Conservation (phyloP, 1,139 yeast genomes). For the Yamadazyma dendronema region DNA sequence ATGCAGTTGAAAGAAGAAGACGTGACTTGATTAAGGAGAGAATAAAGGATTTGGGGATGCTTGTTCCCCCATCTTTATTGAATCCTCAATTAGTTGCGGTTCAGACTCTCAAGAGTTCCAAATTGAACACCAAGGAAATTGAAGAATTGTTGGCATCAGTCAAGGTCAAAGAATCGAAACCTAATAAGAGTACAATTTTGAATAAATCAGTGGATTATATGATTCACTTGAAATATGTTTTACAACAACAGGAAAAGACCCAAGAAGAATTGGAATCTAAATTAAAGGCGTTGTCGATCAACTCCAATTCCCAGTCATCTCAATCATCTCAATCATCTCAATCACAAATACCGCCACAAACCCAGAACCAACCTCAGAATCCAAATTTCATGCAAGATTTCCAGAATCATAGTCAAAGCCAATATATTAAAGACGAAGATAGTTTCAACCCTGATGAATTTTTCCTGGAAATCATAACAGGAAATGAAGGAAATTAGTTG, state of each 20-base stretch:
- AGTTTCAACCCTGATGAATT: slow-evolving; percentile 24
- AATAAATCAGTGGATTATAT: slow-evolving; percentile 70
- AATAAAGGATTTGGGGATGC: slow-evolving; percentile 66
- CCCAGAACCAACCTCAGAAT: slow-evolving; percentile 4
- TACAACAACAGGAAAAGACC: slow-evolving; percentile 34
- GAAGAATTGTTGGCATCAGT: slow-evolving; percentile 38
- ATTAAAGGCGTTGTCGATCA: slow-evolving; percentile 14
- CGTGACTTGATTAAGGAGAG: slow-evolving; percentile 75
- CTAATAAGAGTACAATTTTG: slow-evolving; percentile 69
- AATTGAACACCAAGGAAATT: slow-evolving; percentile 31
- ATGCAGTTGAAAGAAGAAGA: slow-evolving; percentile 78
- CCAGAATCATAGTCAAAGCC: slow-evolving; percentile 15
- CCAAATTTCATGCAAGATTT: slow-evolving; percentile 17
- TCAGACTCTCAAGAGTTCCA: slow-evolving; percentile 41
- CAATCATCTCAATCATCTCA: not conserved
- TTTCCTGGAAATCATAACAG: slow-evolving; percentile 18
- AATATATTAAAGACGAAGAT: slow-evolving; percentile 15
- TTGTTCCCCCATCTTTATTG: slow-evolving; percentile 70
- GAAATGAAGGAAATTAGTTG: slow-evolving; percentile 8
- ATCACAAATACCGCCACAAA: not conserved
- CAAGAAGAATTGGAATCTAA: slow-evolving; percentile 20
- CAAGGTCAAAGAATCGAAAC: slow-evolving; percentile 62
- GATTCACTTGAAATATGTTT: slow-evolving; percentile 47
- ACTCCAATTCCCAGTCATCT: not conserved
- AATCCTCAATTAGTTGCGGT: slow-evolving; percentile 49